Percentiles rank a stretch among this genome's conserved stretches.
Evolutionary conservation across 768 basidiomycete species (phyloP).

Genomic region (Pleurotus ostreatus): DNA sequence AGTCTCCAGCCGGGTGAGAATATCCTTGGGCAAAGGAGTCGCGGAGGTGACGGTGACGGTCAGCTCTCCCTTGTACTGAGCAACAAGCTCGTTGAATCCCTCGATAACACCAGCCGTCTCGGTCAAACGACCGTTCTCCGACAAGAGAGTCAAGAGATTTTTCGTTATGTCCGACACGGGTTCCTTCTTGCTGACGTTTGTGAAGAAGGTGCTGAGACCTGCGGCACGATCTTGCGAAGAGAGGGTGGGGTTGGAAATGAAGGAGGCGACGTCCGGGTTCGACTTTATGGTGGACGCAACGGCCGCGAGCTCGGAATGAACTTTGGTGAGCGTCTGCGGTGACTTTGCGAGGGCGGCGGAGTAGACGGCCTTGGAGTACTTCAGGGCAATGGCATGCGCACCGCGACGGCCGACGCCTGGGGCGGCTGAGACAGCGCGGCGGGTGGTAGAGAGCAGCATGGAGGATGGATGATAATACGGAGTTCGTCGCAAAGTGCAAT

Average conservation of each 20-base stretch:
- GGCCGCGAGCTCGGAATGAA: slow-evolving; percentile 76
- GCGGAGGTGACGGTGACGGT: slow-evolving; percentile 91
- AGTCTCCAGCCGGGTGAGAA: slow-evolving; percentile 75
- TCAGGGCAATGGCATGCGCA: slow-evolving; percentile 68
- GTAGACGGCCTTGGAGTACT: slow-evolving; percentile 83
- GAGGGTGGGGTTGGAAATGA: slow-evolving; percentile 90
- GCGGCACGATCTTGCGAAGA: slow-evolving; percentile 70
- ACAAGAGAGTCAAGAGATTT: slow-evolving; percentile 86
- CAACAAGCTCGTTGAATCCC: slow-evolving; percentile 86
- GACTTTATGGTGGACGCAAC: slow-evolving; percentile 69
- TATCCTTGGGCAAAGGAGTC: slow-evolving; percentile 70
- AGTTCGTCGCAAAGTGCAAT: slow-evolving; percentile 4
- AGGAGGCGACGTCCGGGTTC: slow-evolving; percentile 59
- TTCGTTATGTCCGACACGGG: slow-evolving; percentile 82
- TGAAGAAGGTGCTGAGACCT: slow-evolving; percentile 66
- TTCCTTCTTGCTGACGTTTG: slow-evolving; percentile 61
- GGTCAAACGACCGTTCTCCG: slow-evolving; percentile 87
- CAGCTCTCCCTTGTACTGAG: slow-evolving; percentile 89
- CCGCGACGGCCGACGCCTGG: slow-evolving; percentile 60
- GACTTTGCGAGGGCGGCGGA: slow-evolving; percentile 81
- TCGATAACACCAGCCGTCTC: slow-evolving; percentile 85
- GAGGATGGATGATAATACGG: slow-evolving; percentile 8
- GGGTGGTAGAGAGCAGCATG: slow-evolving; percentile 12
- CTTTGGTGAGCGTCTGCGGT: slow-evolving; percentile 75
- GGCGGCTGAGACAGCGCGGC: slow-evolving; percentile 32